These are phyloP conservation scores for Kodamaea kakaduensis DNA, from an alignment of 805 yeast genomes.

Conservation along the genomic window DNA sequence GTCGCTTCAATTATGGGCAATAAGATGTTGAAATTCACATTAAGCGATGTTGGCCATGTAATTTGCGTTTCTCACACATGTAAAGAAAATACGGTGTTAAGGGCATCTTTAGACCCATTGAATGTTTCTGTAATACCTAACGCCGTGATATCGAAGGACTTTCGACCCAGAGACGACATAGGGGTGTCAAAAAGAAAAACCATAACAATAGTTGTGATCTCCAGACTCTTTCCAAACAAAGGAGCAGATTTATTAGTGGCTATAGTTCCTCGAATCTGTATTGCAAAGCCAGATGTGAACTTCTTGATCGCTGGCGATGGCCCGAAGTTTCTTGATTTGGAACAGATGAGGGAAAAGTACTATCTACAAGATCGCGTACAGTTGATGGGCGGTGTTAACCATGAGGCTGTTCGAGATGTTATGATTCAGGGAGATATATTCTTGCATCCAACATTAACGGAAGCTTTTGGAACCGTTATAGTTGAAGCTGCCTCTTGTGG, in stretches of 20 bases:
- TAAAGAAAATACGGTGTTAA: constrained; percentile 87
- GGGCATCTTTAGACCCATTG: constrained; percentile 78
- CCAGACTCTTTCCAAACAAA: constrained; percentile 90
- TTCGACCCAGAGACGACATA: constrained; percentile 42
- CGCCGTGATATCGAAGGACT: constrained; percentile 85
- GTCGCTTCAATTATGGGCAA: constrained; percentile 81
- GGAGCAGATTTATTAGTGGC: constrained; percentile 89
- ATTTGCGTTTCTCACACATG: constrained; percentile 97
- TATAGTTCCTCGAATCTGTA: constrained; percentile 79
- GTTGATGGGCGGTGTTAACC: constrained; percentile 81
- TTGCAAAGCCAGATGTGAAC: constrained; percentile 54
- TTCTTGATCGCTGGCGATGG: constrained; percentile 96
- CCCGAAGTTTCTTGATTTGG: constrained; percentile 88
- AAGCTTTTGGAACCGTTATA: constrained; percentile 95
- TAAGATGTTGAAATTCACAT: constrained; percentile 75
- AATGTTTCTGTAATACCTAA: constrained; percentile 90
- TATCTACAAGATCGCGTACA: constrained; percentile 84
- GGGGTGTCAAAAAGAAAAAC: constrained; percentile 17
- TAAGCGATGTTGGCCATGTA: constrained; percentile 84
- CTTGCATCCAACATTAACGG: constrained; percentile 89
- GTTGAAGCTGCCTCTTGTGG: constrained; percentile 99
- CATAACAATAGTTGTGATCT: constrained; percentile 85
- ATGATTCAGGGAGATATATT: constrained; percentile 94
- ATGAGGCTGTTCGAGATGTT: constrained; percentile 88
- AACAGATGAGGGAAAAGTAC: constrained; percentile 88